Evolutionary conservation across 2,329 filamentous ascomycete species (phyloP), one percentile per base, ranked within the genome.

Genomic region (Trichoderma sp.): DNA sequence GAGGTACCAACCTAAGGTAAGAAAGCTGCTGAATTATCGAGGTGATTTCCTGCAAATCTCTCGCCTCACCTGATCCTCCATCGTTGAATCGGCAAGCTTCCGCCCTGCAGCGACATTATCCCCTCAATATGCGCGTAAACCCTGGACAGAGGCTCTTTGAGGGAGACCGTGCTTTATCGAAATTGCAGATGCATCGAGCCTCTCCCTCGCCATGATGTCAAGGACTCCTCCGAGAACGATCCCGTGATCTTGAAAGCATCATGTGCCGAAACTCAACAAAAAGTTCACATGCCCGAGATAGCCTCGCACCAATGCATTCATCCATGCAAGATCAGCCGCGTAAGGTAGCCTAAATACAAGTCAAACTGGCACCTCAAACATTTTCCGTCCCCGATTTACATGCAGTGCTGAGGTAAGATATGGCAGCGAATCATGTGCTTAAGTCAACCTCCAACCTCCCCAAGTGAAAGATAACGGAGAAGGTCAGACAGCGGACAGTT

Each of bases 181-280:
- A 19, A 28, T 43, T 62, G 41, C 34, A 39, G 34, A 4, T 39
- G 34, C 9, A 55, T 63, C 50, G 45, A 52, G 17, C 6, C 19
- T 55, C 50, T 41, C 7, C 24, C 24, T 24, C 24, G 48, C 48
- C 26, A 45, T 54, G 59, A 51, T 62, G 48, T 43, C 47, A 28
- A 28, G n/a, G 24, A 52, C 9, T 52, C 45, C 30, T 52, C 43
- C 24, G 39, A 5, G 14, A 24, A 24, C 19, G 50, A 50, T 55
- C 60, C 50, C 41, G 60, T 63, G 60, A 63, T 54, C 39, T 47
- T 1, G 21, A 14, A 64, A 45, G 34, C 62, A 26, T 64, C 54
- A 52, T 64, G 54, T 52, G 55, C 57, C 21, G 47, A 52, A 34
- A 4, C 34, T 39, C 50, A 28, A 52, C 30, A 30, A 52, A 52